Conservation (phyloP, 2,329 filamentous ascomycete genomes). For the Colletotrichum salicis region DNA sequence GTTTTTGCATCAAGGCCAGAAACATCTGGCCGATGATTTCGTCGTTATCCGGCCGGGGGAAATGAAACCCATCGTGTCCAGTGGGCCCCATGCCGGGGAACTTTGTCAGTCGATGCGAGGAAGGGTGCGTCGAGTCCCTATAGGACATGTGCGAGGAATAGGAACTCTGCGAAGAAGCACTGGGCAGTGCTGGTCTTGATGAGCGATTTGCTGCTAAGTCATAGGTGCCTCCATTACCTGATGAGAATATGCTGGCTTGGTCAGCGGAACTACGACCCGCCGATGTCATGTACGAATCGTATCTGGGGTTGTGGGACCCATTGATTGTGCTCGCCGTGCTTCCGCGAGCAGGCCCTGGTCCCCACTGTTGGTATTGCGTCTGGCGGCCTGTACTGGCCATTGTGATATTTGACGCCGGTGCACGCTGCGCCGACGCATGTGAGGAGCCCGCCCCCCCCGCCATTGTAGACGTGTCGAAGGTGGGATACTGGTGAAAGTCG, state of each 20-base stretch:
- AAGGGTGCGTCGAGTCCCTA: constrained; percentile 51
- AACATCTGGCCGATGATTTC: constrained; percentile 91
- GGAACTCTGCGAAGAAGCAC: constrained; percentile 67
- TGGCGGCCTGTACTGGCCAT: constrained; percentile 78
- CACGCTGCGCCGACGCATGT: constrained; percentile 70
- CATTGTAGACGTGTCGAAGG: constrained; percentile 67
- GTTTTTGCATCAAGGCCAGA: constrained; percentile 92
- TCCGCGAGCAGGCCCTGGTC: constrained; percentile 57
- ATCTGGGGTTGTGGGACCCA: constrained; percentile 66
- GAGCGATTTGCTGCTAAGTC: constrained; percentile 55
- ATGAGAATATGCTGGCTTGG: constrained; percentile 66
- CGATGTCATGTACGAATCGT: constrained; percentile 71
- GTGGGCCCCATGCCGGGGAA: constrained; percentile 51
- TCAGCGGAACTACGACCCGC: constrained; percentile 67
- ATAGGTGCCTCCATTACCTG: constrained; percentile 63
- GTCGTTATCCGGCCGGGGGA: constrained; percentile 82
- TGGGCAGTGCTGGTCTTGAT: constrained; percentile 63
- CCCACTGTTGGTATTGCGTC: constrained; percentile 83
- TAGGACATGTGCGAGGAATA: constrained; percentile 57
- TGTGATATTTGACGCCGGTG: constrained; percentile 69
- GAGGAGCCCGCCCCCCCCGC: constrained; percentile 62
- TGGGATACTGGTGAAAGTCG: constrained; percentile 92
- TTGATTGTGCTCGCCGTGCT: constrained; percentile 65
- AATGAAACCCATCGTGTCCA: constrained; percentile 64
- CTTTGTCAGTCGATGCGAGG: constrained; percentile 68